These are phyloP conservation scores for Abrus precatorius DNA, from an alignment of 306 rosid genomes.

Conservation along the genomic window DNA sequence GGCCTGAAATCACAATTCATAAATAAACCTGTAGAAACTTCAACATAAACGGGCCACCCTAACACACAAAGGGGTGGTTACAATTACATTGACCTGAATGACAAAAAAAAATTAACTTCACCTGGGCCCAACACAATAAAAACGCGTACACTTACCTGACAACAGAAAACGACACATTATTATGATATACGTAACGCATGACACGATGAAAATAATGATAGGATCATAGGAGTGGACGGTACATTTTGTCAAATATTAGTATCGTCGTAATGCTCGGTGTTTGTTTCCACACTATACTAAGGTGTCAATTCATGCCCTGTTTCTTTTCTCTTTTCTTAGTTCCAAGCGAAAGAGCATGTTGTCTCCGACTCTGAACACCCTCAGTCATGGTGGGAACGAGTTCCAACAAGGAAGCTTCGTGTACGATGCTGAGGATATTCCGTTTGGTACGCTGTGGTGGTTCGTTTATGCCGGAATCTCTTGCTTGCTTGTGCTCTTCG, in stretches of 20 bases:
- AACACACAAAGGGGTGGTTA: too few relatives aligned
- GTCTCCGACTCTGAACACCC: neutral
- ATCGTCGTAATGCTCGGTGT: neutral
- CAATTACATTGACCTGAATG: too few relatives aligned
- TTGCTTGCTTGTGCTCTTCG: constrained; percentile 69
- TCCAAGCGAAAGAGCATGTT: neutral
- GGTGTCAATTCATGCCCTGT: neutral
- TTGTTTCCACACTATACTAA: neutral
- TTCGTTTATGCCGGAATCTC: constrained; percentile 72
- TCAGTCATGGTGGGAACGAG: too few relatives aligned
- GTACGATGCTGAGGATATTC: constrained; percentile 62
- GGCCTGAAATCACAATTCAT: neutral
- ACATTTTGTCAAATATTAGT: neutral
- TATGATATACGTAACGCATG: neutral
- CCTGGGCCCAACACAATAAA: constrained; percentile 10
- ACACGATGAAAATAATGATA: neutral
- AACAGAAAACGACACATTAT: neutral
- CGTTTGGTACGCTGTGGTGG: constrained; percentile 73
- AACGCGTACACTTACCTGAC: neutral
- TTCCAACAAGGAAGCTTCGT: constrained; percentile 49
- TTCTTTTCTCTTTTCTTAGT: neutral
- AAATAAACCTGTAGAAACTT: neutral
- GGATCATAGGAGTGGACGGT: neutral
- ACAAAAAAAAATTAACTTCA: neutral
- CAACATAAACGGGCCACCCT: neutral